Base-by-base conservation (phyloP, 192 early-diverging fungal species). In the Thamnidium elegans region DNA sequence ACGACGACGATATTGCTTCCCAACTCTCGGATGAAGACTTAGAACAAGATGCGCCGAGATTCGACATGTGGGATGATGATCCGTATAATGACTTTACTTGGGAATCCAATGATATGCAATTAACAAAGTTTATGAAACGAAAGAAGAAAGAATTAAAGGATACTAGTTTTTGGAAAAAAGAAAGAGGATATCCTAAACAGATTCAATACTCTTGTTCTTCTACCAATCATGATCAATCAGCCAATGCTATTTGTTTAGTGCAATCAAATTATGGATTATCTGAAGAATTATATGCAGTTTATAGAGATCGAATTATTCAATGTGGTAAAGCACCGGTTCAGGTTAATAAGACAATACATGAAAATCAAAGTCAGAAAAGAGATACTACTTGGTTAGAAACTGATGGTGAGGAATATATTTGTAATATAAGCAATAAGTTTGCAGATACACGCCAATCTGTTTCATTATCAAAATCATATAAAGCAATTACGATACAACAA, bases 11-110 rank as follows among this genome's bases (percentile, higher is more conserved):
- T 9, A 10, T 39, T 9, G 64, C 64, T 32, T 65, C 64, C 1
- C 52, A 65, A 23, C 45, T 65, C 0, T 20, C 55, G n/a, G 66
- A 73, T 46, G 63, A 53, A 19, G 65, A 66, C 20, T 20, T 66
- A 8, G 58, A 63, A 10, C 44, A 62, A n/a, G 20, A 34, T 17
- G 5, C 7, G 2, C 45, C 66, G 0, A 53, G 47, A 23, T 73
- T 63, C 52, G 71, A 73, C 47, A 73, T 73, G 71, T 73, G 71
- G 71, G 71, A 73, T 44, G 71, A 73, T 21, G 71, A 73, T 43
- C 66, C 48, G 0, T 67, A 67, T n/a, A 73, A 73, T 32, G 71
- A 73, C 62, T 73, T 50, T 53, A 73, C 71, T 3, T 73, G 71
- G 71, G 46, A 73, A 47, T 67, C 65, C n/a, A 73, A 73, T 47